Conservation (phyloP, 768 basidiomycete genomes). For the Hemileccinum rubropunctum region DNA sequence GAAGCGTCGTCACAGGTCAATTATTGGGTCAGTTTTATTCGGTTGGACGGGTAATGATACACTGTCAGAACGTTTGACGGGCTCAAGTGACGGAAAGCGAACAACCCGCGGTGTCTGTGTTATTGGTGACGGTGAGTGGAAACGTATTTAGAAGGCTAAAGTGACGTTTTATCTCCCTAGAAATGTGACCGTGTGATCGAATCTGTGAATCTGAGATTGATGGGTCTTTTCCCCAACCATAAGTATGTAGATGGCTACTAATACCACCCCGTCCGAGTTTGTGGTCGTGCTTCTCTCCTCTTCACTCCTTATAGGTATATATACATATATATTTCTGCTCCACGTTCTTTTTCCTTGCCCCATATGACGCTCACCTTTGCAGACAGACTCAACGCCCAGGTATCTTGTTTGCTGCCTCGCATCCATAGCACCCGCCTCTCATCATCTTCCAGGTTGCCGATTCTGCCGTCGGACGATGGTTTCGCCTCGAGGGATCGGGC, state of each 20-base stretch:
- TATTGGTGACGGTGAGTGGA: not conserved
- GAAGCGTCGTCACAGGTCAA: not conserved
- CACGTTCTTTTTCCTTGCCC: constrained; percentile 20
- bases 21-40: not conserved
- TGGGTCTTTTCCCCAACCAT: constrained; percentile 13
- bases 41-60: too few relatives aligned
- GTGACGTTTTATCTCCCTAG: constrained; percentile 24
- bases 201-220: constrained; percentile 20
- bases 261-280: constrained; percentile 1
- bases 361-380: constrained; percentile 38
- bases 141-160: not conserved
- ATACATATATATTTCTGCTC: not conserved
- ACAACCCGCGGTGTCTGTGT: too few relatives aligned
- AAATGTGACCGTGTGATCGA: constrained; percentile 11
- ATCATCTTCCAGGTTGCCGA: constrained; percentile 35
- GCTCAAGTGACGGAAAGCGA: too few relatives aligned
- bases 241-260: constrained; percentile 1
- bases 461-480: constrained; percentile 57
- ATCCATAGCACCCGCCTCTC: not conserved
- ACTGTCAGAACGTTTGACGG: too few relatives aligned
- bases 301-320: constrained; percentile 27
- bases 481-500: constrained; percentile 70
- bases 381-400: constrained; percentile 43
- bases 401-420: constrained; percentile 8
- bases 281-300: not conserved